These are phyloP conservation scores for Myxozyma lipomycoides DNA, from an alignment of 805 yeast genomes.

Conservation along the genomic window DNA sequence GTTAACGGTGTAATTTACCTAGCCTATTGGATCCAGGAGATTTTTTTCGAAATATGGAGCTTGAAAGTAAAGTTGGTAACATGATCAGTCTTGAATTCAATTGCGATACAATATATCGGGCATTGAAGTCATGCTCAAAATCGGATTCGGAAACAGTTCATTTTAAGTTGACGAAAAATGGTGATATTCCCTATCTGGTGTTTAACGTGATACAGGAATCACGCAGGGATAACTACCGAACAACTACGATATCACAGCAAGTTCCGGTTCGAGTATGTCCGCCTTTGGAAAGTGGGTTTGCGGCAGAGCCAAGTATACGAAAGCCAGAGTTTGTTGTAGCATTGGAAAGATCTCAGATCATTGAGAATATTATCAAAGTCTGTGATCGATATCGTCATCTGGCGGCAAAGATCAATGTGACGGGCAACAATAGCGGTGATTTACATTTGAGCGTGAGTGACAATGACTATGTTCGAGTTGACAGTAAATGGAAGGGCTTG, in stretches of 20 bases:
- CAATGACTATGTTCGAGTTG: slow-evolving; percentile 32
- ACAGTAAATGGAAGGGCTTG: slow-evolving; percentile 32
- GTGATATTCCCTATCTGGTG: slow-evolving; percentile 51
- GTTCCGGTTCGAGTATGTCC: slow-evolving; percentile 67
- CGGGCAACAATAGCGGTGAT: slow-evolving; percentile 28
- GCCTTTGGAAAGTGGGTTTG: slow-evolving; percentile 48
- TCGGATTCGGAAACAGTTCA: slow-evolving; percentile 34
- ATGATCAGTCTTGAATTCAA: slow-evolving; percentile 59
- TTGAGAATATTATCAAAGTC: slow-evolving; percentile 28
- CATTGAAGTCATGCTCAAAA: slow-evolving; percentile 52
- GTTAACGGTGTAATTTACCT: background rate
- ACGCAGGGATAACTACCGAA: slow-evolving; percentile 43
- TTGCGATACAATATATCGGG: slow-evolving; percentile 56
- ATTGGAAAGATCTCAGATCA: slow-evolving; percentile 33
- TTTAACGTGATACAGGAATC: slow-evolving; percentile 57
- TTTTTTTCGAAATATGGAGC: slow-evolving; percentile 5
- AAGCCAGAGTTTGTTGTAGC: slow-evolving; percentile 55
- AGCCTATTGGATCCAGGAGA: slow-evolving; percentile 17
- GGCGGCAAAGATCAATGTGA: slow-evolving; percentile 27
- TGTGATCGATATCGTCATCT: slow-evolving; percentile 36
- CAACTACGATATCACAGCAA: slow-evolving; percentile 35
- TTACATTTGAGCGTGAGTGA: slow-evolving; percentile 28
- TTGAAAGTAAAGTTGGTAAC: slow-evolving; percentile 43
- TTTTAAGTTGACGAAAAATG: slow-evolving; percentile 31
- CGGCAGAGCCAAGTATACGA: slow-evolving; percentile 61